Conservation (phyloP, 2,329 filamentous ascomycete species). For the Cryoendolithus antarcticus region DNA sequence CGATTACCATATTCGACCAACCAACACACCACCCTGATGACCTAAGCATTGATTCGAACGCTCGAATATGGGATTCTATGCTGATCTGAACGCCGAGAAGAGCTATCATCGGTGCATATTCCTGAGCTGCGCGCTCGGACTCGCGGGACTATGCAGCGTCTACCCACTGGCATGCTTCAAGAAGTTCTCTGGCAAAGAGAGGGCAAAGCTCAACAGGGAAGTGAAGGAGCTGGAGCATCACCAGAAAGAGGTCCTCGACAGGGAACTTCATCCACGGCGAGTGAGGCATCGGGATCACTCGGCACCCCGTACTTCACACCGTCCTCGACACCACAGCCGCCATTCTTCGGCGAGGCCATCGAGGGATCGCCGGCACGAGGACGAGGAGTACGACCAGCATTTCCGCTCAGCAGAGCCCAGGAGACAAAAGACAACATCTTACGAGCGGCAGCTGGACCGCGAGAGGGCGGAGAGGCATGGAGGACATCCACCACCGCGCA, state of each 20-base stretch:
- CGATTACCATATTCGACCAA: too few species aligned
- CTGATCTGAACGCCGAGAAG: constrained; percentile 19
- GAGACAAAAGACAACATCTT: constrained; percentile 7
- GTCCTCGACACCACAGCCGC: constrained; percentile 11
- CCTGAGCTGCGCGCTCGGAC: constrained; percentile 15
- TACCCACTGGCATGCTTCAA: constrained; percentile 25
- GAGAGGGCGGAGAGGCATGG: constrained; percentile 18
- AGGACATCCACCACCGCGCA: constrained; percentile 17
- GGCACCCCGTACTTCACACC: constrained; percentile 12
- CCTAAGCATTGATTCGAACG: background rate
- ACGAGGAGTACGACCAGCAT: constrained; percentile 15
- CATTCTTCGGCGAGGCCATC: constrained; percentile 11
- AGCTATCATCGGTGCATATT: constrained; percentile 22
- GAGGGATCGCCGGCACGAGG: constrained; percentile 2
- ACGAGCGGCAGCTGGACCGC: constrained; percentile 18
- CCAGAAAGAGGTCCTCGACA: constrained; percentile 14
- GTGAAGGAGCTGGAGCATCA: constrained; percentile 15
- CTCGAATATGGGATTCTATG: constrained; percentile 15
- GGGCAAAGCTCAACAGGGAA: constrained; percentile 13
- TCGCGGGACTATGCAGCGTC: constrained; percentile 24
- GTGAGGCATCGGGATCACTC: constrained; percentile 17
- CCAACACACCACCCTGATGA: too few species aligned
- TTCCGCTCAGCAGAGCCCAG: constrained; percentile 3
- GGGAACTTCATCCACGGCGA: constrained; percentile 11
- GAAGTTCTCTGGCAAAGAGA: constrained; percentile 22